Evolutionary conservation across 2,329 filamentous ascomycete species (phyloP), one percentile per base, ranked within the genome.

Genomic region (Capronia americana): DNA sequence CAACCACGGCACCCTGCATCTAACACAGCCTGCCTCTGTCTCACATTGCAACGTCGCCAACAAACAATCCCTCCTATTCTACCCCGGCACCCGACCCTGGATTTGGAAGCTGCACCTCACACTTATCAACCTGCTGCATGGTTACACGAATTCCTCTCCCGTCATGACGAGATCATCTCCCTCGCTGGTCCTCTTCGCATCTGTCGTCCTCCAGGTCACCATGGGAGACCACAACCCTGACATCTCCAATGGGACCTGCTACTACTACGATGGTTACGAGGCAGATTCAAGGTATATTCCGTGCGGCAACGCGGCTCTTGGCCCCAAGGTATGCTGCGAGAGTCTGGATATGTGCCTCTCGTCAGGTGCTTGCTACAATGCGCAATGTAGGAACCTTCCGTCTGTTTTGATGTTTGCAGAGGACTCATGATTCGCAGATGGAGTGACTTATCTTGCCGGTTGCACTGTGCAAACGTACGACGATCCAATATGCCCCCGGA

Each of bases 221-320:
- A 67, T 70, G 64, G 60, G 38, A 12, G 55, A 60, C 32, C 65
- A 61, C 64, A 57, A 72, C 57, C 70, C 70, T n/a, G 58, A 69
- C 59, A 70, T 73, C 57, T 70, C 71, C 30, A 69, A 70, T 20
- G 71, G 71, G 28, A 70, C 64, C 8, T 73, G 71, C 59, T 73
- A 69, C 64, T 70, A 69, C 46, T 55, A 51, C 34, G 56, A 53
- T 46, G 69, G 67, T 46, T 41, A 61, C 20, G 55, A 70, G 59
- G 65, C 68, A 20, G 55, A 63, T 44, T 60, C 65, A 23, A 61
- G 62, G 26, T 74, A 70, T 30, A 67, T 73, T 11, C 72, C 72
- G n/a, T 73, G 71, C 44, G 72, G 70, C 23, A 72, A 73, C 56
- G 65, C 46, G 5, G 67, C 60, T n/a, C 46, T 71, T 23, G 67